Conservation (phyloP, 192 early-diverging fungal genomes). For the Powellomyces hirtus region DNA sequence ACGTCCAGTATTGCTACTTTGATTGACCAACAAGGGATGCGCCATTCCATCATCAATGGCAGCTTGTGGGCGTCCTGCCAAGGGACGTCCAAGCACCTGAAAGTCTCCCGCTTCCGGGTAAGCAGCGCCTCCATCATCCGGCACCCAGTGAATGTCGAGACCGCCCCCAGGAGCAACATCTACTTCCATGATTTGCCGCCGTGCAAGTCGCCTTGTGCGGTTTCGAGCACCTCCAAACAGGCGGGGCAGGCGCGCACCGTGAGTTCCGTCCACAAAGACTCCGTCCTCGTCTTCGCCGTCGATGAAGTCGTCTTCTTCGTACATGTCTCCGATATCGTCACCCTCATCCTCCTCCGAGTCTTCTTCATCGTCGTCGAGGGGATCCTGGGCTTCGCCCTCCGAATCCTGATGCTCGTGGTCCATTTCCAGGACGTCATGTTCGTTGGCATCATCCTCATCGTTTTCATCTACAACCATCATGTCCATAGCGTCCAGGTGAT, state of each 20-base stretch:
- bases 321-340: constrained; percentile 46
- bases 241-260: background rate
- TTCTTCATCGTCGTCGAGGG: constrained; percentile 56
- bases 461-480: constrained; percentile 46
- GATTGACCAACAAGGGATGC: constrained; percentile 67
- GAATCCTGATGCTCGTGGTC: constrained; percentile 27
- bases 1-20: background rate
- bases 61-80: constrained; percentile 20
- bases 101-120: constrained; percentile 14
- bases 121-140: constrained; percentile 7
- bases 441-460: constrained; percentile 50
- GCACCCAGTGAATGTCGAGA: constrained; percentile 34
- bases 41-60: constrained; percentile 55
- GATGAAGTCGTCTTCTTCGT: constrained; percentile 50
- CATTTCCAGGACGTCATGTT: constrained; percentile 49
- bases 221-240: background rate
- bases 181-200: constrained; percentile 19
- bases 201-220: constrained; percentile 1
- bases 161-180: constrained; percentile 28
- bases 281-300: constrained; percentile 29
- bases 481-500: too few relatives aligned
- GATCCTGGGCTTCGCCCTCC: constrained; percentile 38
- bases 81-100: constrained; percentile 38
- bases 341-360: constrained; percentile 63
- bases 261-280: background rate